phyloP scores from a whole-genome alignment of 2,329 filamentous ascomycete genomes.

The Fusarium dimerum region DNA sequence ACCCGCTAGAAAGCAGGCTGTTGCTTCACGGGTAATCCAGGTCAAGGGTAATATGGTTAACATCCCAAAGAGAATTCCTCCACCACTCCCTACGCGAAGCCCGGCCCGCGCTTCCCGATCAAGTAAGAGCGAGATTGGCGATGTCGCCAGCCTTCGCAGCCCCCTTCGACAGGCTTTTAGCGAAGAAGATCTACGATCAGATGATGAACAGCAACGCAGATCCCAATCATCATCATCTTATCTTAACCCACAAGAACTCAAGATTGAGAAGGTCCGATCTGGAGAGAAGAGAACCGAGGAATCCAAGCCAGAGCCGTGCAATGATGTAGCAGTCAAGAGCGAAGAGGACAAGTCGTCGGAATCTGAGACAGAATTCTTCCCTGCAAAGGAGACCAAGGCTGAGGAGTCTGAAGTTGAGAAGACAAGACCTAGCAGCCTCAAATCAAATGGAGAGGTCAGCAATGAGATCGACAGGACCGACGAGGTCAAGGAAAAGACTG shows the following conservation, averaged over 20 bases:
- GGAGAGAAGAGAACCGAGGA: conserved; percentile 11
- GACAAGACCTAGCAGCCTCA: neutral
- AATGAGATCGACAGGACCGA: conserved; percentile 2
- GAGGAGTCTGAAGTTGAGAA: neutral
- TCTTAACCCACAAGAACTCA: conserved; percentile 21
- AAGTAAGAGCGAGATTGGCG: conserved; percentile 56
- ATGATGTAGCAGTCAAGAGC: conserved; percentile 1
- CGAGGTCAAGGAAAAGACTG: conserved; percentile 11
- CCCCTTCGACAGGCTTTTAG: conserved; percentile 53
- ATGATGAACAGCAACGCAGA: conserved; percentile 24
- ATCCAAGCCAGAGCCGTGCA: conserved; percentile 1
- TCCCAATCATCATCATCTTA: conserved; percentile 20
- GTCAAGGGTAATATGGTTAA: conserved; percentile 80
- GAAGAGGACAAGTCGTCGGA: conserved; percentile 18
- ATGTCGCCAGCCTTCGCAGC: conserved; percentile 55
- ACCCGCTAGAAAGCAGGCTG: conserved; percentile 55
- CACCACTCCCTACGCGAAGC: conserved; percentile 76
- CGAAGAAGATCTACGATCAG: conserved; percentile 30
- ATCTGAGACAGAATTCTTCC: conserved; percentile 23
- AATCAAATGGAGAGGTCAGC: conserved; percentile 4
- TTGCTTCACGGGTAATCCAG: conserved; percentile 65
- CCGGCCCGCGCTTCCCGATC: conserved; percentile 62
- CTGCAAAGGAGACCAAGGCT: conserved; percentile 16
- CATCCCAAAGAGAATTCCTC: conserved; percentile 78
- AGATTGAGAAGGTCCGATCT: conserved; percentile 17